Percentiles rank a stretch among this genome's conserved stretches.
phyloP scores from a whole-genome alignment of 148 eudicot genomes.

The Fagopyrum homotropicum region DNA sequence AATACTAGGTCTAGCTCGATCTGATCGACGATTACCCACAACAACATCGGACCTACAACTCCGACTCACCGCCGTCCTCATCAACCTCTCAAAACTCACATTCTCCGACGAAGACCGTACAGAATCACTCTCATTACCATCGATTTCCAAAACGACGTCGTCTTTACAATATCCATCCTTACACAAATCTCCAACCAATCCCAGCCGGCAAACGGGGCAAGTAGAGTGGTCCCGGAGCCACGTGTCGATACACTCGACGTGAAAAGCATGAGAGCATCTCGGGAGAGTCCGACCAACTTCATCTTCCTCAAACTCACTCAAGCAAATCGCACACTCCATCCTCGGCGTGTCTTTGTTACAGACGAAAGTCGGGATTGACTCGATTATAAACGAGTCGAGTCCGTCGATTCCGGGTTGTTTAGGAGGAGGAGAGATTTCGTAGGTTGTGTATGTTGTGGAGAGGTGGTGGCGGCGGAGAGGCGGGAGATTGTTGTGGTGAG shows the following conservation, averaged over 20 bases:
- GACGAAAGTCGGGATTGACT: conserved; percentile 29
- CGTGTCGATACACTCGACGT: conserved; percentile 67
- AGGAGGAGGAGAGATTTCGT: conserved; percentile 17
- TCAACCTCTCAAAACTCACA: not conserved
- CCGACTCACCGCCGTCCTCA: not conserved
- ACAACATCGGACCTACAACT: conserved; percentile 9
- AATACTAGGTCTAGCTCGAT: conserved; percentile 2
- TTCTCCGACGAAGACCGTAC: not conserved
- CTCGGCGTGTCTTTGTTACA: not conserved
- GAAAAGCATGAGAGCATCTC: conserved; percentile 49
- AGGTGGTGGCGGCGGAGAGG: conserved; percentile 15
- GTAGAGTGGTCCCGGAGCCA: conserved; percentile 54
- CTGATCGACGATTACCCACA: not conserved
- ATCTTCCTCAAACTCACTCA: conserved; percentile 39
- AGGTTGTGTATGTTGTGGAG: conserved; percentile 15
- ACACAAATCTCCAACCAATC: conserved; percentile 13
- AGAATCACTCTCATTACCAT: not conserved
- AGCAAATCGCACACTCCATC: conserved; percentile 51
- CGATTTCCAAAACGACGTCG: conserved; percentile 7
- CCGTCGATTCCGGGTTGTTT: conserved; percentile 20
- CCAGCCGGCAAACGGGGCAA: conserved; percentile 56
- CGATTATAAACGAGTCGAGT: conserved; percentile 30
- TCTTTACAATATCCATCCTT: not conserved
- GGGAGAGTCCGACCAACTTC: conserved; percentile 43
- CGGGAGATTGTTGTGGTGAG: conserved; percentile 16